Evolutionary conservation across 495 filamentous ascomycete genomes (phyloP), one percentile per base, ranked within the genome.

Genomic region (Penicillium odoratum): DNA sequence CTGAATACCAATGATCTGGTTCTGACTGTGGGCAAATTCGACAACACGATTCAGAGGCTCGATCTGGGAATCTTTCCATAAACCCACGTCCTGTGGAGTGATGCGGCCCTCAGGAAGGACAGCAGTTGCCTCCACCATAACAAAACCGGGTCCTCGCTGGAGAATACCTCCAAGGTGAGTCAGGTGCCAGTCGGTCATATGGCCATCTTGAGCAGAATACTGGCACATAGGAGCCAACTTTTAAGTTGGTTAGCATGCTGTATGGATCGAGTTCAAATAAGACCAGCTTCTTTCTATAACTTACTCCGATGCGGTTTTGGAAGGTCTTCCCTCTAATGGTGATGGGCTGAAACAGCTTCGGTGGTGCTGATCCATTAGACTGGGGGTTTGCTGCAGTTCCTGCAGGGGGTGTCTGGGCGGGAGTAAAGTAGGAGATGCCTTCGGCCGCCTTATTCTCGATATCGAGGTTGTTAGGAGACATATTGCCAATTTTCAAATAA

Each of bases 31-130:
- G 3, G 81, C 83, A 63, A 90, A 89, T 38, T 90, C 85, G 21
- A 82, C 74, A 36, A 87, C 74, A 13, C 78, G 70, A 57, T 74
- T 77, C 52, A 91, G 62, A 0, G 78, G 78, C 44, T 75, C 83
- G 61, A 88, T 81, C 59, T 90, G 89, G 0, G 73, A 76, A 65
- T 92, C 88, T 40, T 81, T 75, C 88, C 88, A 92, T 10, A 92
- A 69, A 3, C 89, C 88, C 4, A 72, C 67, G 62, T 86, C 83
- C 59, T 90, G 74, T 0, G 88, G 88, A 0, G 86, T 85, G 71
- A 92, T 91, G 10, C 89, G 76, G 7, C 89, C 89, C 54, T 88
- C 75, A 0, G 87, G 69, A 3, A 77, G 70, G 0, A 92, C 85
- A 7, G 82, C 77, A 6, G 87, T 88, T 5, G 88, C 86, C 70